phyloP scores from a whole-genome alignment of 1,284 basidiomycete species.

The Trichosporon faecale region DNA sequence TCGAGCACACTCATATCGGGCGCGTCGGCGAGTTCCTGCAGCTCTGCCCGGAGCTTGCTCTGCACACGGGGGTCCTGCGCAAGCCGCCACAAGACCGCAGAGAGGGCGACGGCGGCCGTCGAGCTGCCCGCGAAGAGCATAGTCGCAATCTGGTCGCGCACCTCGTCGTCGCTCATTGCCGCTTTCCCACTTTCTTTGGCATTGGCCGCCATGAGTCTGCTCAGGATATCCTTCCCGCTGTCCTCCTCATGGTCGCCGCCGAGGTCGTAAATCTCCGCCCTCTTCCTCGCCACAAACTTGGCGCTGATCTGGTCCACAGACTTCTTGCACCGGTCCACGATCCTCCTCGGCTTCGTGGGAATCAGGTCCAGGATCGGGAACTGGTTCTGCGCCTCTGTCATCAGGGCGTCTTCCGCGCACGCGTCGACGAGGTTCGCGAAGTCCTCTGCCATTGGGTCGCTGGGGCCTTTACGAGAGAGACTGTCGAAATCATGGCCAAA shows the following conservation, averaged over 20 bases:
- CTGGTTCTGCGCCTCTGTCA: conserved; percentile 14
- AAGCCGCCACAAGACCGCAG: conserved; percentile 61
- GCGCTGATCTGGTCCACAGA: not conserved
- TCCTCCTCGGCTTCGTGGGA: not conserved
- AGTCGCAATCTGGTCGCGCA: conserved; percentile 71
- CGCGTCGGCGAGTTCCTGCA: conserved; percentile 36
- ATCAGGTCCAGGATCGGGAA: conserved; percentile 12
- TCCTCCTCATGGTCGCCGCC: conserved; percentile 24
- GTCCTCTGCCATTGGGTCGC: conserved; percentile 7
- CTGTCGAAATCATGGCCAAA: conserved; percentile 59
- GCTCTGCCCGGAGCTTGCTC: conserved; percentile 57
- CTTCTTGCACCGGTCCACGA: not conserved
- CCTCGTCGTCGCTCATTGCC: conserved; percentile 57
- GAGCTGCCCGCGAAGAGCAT: conserved; percentile 67
- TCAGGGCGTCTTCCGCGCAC: not conserved
- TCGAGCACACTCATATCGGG: conserved; percentile 44
- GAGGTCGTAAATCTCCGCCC: not conserved
- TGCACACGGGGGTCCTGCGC: conserved; percentile 58
- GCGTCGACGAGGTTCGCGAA: conserved; percentile 9
- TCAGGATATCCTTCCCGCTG: conserved; percentile 34
- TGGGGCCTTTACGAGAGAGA: conserved; percentile 11
- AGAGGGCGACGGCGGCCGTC: conserved; percentile 56
- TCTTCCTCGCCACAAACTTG: not conserved
- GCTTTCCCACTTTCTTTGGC: not conserved
- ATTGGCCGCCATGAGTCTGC: conserved; percentile 56